phyloP scores from a whole-genome alignment of 2,329 filamentous ascomycete species.

The Fusarium proliferatum region DNA sequence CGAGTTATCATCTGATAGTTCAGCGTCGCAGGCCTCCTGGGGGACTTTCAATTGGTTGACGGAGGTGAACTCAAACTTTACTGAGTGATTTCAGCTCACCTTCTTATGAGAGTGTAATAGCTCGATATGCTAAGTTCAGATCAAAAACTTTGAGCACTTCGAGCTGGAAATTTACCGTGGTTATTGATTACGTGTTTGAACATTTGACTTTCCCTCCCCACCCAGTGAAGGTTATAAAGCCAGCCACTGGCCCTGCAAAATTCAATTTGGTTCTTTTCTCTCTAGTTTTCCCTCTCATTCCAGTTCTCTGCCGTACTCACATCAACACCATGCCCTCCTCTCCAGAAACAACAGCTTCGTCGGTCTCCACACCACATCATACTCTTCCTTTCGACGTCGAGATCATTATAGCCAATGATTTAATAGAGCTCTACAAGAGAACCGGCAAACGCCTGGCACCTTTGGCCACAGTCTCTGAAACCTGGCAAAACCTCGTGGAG shows the following conservation, averaged over 20 bases:
- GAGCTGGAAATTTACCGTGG: not conserved
- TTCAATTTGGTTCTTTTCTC: not conserved
- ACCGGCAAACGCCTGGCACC: fast-evolving
- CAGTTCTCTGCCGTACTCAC: not conserved
- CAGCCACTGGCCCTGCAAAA: not conserved
- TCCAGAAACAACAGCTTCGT: fast-evolving
- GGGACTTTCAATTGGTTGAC: not conserved
- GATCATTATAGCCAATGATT: fast-evolving
- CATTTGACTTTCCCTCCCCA: not conserved
- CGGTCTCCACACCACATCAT: fast-evolving
- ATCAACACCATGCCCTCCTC: not conserved
- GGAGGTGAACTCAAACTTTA: not conserved
- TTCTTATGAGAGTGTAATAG: not conserved
- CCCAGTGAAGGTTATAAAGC: not conserved
- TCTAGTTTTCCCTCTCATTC: not conserved
- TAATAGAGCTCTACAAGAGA: not conserved
- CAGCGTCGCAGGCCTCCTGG: not conserved
- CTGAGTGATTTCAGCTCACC: not conserved
- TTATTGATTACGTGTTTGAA: not conserved
- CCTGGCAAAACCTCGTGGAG: not conserved
- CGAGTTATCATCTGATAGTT: fast-evolving
- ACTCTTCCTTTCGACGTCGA: not conserved
- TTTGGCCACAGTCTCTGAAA: not conserved
- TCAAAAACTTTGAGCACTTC: not conserved
- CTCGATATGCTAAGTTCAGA: not conserved